A percentile compares a stretch with the other conserved stretches of the same genome.
Conservation (phyloP, 257 asterid species). For the Mentha longifolia region DNA sequence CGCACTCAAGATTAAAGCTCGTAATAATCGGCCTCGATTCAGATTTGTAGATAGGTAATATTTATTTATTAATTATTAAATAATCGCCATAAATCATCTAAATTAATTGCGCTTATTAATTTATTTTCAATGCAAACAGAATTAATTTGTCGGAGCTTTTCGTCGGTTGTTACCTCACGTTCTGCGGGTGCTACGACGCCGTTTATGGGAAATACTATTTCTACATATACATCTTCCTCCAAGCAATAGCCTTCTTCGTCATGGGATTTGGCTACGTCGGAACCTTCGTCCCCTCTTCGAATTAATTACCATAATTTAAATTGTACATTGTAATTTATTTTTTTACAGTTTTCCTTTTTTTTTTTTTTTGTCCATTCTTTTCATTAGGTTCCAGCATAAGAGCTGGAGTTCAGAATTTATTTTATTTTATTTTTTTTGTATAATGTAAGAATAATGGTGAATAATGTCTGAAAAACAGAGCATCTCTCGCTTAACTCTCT, state of each 20-base stretch:
- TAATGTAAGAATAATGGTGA: slow-evolving; percentile 13
- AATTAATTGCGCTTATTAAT: neutral
- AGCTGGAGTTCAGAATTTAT: slow-evolving; percentile 45
- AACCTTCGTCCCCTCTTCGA: slow-evolving; percentile 58
- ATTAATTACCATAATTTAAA: neutral
- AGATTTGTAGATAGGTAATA: slow-evolving; percentile 56
- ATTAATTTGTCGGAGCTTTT: slow-evolving; percentile 68
- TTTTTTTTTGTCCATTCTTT: slow-evolving; percentile 53
- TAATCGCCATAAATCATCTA: too few species aligned
- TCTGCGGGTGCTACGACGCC: slow-evolving; percentile 76
- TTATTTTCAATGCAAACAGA: slow-evolving; percentile 27
- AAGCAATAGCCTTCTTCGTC: slow-evolving; percentile 70
- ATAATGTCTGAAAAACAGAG: slow-evolving; percentile 9
- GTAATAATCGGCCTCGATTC: neutral
- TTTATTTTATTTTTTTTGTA: slow-evolving; percentile 1
- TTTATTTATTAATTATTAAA: too few species aligned
- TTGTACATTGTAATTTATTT: too few species aligned
- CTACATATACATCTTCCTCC: slow-evolving; percentile 66
- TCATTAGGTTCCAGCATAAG: slow-evolving; percentile 49
- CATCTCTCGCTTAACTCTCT: too few species aligned
- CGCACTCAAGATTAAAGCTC: slow-evolving; percentile 62
- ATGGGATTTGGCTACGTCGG: slow-evolving; percentile 82
- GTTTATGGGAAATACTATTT: slow-evolving; percentile 62
- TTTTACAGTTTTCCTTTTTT: neutral
- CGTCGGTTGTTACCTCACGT: slow-evolving; percentile 60